These are phyloP conservation scores for Russula dissimulans DNA, from an alignment of 768 basidiomycete species.

Conservation along the genomic window DNA sequence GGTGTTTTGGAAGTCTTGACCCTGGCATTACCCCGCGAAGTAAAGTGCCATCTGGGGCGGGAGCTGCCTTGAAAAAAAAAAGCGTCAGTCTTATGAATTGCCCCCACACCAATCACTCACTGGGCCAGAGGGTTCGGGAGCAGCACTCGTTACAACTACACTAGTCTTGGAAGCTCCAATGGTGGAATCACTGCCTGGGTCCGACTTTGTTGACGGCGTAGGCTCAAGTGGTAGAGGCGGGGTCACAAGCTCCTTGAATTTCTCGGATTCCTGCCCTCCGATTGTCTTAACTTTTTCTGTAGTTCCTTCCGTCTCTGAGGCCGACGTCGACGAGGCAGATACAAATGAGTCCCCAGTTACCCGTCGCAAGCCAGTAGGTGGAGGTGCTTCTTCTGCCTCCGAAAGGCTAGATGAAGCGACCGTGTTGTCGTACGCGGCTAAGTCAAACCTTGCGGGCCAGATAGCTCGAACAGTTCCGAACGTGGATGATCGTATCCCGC, in stretches of 20 bases:
- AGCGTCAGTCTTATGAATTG: background rate
- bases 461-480: slow-evolving; percentile 65
- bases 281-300: slow-evolving; percentile 22
- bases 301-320: slow-evolving; percentile 51
- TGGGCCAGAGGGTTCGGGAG: slow-evolving; percentile 1
- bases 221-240: slow-evolving; percentile 4
- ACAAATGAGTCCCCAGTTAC: slow-evolving; percentile 46
- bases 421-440: slow-evolving; percentile 43
- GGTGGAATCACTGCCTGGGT: slow-evolving; percentile 77
- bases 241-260: background rate
- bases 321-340: slow-evolving; percentile 54
- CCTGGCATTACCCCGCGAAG: slow-evolving; percentile 24
- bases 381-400: slow-evolving; percentile 58
- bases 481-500: slow-evolving; percentile 43
- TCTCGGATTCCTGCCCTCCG: background rate
- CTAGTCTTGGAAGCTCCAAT: slow-evolving; percentile 46
- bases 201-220: slow-evolving; percentile 35
- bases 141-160: background rate
- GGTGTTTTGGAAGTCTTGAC: slow-evolving; percentile 59
- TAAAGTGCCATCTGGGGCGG: slow-evolving; percentile 6
- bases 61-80: slow-evolving; percentile 1
- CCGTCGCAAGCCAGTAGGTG: slow-evolving; percentile 34
- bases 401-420: slow-evolving; percentile 59
- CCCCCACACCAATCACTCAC: slow-evolving; percentile 13
- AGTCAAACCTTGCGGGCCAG: slow-evolving; percentile 56